Evolutionary conservation across 2,329 filamentous ascomycete species (phyloP).

Genomic region (Claviceps monticola): DNA sequence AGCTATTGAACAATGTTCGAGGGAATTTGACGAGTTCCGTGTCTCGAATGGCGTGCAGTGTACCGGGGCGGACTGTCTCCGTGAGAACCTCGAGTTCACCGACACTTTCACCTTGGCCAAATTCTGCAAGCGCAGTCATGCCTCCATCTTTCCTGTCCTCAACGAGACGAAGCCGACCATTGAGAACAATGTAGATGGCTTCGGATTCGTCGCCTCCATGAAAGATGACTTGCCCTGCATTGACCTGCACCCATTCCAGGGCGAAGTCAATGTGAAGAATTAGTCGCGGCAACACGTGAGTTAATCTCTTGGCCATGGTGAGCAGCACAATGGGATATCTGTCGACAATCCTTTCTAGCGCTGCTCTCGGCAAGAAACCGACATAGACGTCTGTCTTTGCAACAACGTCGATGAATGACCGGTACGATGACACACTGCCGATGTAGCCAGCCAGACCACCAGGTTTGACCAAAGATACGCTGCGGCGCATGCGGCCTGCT

Average conservation of each 20-base stretch:
- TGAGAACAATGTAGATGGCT: slow-evolving; percentile 94
- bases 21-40: slow-evolving; percentile 95
- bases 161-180: slow-evolving; percentile 76
- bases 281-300: slow-evolving; percentile 72
- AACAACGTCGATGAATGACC: slow-evolving; percentile 91
- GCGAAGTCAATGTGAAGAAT: slow-evolving; percentile 97
- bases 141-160: slow-evolving; percentile 69
- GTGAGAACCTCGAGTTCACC: slow-evolving; percentile 95
- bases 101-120: slow-evolving; percentile 92
- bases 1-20: slow-evolving; percentile 89
- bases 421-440: slow-evolving; percentile 83
- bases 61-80: slow-evolving; percentile 79
- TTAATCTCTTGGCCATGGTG: slow-evolving; percentile 91
- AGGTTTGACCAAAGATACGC: slow-evolving; percentile 83
- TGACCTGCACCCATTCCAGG: slow-evolving; percentile 94
- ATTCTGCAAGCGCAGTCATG: slow-evolving; percentile 80
- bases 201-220: slow-evolving; percentile 92
- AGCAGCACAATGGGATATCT: slow-evolving; percentile 82
- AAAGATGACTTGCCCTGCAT: slow-evolving; percentile 87
- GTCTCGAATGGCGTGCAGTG: slow-evolving; percentile 88
- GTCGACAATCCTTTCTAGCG: slow-evolving; percentile 84
- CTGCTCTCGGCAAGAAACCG: slow-evolving; percentile 74
- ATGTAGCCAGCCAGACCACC: slow-evolving; percentile 90
- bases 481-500: slow-evolving; percentile 39
- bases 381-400: slow-evolving; percentile 98